phyloP scores from a whole-genome alignment of 2,329 filamentous ascomycete species.

The Trichoderma harzianum region DNA sequence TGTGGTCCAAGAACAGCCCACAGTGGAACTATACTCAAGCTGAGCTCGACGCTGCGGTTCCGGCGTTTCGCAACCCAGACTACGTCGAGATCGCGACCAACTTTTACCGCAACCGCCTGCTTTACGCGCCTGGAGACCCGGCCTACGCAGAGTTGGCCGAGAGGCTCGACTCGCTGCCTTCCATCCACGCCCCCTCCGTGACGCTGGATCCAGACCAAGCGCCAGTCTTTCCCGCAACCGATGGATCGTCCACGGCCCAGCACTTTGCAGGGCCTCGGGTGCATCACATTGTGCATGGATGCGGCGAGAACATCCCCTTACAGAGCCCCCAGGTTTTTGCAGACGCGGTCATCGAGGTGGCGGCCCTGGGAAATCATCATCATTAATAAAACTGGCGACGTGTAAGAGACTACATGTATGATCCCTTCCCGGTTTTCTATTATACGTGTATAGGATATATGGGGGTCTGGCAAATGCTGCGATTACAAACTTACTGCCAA shows the following conservation, averaged over 20 bases:
- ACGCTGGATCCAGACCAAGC: conserved; percentile 17
- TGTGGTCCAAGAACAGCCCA: conserved; percentile 27
- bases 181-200: conserved; percentile 16
- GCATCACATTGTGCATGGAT: conserved; percentile 17
- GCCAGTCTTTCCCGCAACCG: conserved; percentile 16
- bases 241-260: conserved; percentile 15
- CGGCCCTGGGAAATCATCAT: neutral
- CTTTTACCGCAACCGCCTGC: conserved; percentile 35
- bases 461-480: neutral
- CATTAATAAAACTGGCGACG: neutral
- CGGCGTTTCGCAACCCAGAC: conserved; percentile 15
- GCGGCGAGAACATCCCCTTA: conserved; percentile 19
- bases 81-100: conserved; percentile 44
- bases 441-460: neutral
- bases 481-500: neutral
- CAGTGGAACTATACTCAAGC: conserved; percentile 24
- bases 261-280: conserved; percentile 17
- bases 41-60: conserved; percentile 23
- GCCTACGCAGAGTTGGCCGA: conserved; percentile 1
- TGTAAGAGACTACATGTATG: neutral
- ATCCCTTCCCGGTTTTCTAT: neutral
- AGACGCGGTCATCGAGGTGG: conserved; percentile 17
- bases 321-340: conserved; percentile 19
- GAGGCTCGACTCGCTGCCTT: conserved; percentile 17
- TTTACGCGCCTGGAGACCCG: conserved; percentile 26